These are phyloP conservation scores for Melaleuca alternifolia DNA, from an alignment of 345 rosid species.

Conservation along the genomic window DNA sequence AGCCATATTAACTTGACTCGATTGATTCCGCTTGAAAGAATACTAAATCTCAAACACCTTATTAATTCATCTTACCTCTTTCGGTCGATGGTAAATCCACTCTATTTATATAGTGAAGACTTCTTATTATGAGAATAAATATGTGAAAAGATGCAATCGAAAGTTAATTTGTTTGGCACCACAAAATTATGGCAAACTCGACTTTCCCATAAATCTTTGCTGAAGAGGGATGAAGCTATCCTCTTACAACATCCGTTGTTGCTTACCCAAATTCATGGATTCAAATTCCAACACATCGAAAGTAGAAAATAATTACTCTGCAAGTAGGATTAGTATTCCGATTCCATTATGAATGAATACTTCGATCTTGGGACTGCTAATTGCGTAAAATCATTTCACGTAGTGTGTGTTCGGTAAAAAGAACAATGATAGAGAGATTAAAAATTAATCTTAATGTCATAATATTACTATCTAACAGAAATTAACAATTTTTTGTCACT, in stretches of 20 bases:
- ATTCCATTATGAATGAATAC: no score
- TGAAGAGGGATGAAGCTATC: background rate
- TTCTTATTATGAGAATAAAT: background rate
- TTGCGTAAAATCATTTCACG: background rate
- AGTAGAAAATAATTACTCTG: no score
- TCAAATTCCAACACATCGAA: background rate
- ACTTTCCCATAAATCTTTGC: background rate
- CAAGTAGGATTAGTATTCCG: no score
- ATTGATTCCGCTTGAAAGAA: background rate
- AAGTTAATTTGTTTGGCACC: background rate
- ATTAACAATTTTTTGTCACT: background rate
- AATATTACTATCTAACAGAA: background rate
- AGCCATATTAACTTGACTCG: background rate
- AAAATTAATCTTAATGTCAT: background rate
- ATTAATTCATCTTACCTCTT: background rate
- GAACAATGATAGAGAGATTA: background rate
- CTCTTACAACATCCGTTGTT: background rate
- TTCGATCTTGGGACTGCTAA: no score
- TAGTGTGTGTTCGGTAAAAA: background rate
- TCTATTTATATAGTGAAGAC: no score
- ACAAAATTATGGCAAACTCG: background rate
- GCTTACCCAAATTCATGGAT: background rate
- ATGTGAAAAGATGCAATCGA: background rate
- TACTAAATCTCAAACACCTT: background rate
- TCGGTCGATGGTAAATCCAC: background rate